These are phyloP conservation scores for Daedaleopsis sinensis DNA, from an alignment of 768 basidiomycete species.

Conservation along the genomic window DNA sequence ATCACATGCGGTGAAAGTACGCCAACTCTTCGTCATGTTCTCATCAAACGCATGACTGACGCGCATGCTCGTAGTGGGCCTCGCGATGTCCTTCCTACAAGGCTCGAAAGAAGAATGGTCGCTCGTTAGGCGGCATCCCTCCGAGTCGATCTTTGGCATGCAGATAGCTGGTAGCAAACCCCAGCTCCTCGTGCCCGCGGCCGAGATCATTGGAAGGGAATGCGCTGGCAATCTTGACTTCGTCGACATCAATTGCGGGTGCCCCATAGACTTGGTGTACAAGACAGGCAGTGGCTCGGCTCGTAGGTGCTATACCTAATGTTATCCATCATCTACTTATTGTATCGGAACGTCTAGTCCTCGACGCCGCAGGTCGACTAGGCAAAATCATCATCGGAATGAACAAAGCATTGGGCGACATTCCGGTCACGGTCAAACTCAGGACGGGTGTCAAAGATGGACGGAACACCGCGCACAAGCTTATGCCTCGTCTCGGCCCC, in stretches of 20 bases:
- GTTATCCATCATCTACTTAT: not conserved
- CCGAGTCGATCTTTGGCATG: slow-evolving; percentile 85
- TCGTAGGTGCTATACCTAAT: slow-evolving; percentile 49
- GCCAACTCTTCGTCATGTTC: slow-evolving; percentile 19
- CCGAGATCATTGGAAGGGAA: slow-evolving; percentile 79
- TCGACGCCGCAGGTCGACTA: slow-evolving; percentile 80
- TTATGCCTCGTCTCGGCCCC: slow-evolving; percentile 75
- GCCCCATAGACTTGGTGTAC: slow-evolving; percentile 96
- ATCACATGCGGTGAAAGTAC: slow-evolving; percentile 94
- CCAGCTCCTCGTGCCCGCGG: slow-evolving; percentile 71
- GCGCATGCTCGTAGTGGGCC: slow-evolving; percentile 63
- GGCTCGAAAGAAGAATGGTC: slow-evolving; percentile 97
- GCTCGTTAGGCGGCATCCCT: slow-evolving; percentile 84
- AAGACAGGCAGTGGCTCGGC: slow-evolving; percentile 90
- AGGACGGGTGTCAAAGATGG: slow-evolving; percentile 92
- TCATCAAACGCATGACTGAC: not conserved
- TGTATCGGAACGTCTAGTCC: slow-evolving; percentile 50
- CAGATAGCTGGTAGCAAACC: slow-evolving; percentile 93
- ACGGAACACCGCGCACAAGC: slow-evolving; percentile 83
- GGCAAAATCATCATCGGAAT: slow-evolving; percentile 90
- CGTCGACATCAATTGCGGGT: slow-evolving; percentile 95
- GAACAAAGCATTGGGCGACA: slow-evolving; percentile 86
- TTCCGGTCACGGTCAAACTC: slow-evolving; percentile 90
- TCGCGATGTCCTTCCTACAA: slow-evolving; percentile 85
- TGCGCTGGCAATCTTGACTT: slow-evolving; percentile 76